These are phyloP conservation scores for Lophiotrema nucula DNA, from an alignment of 495 filamentous ascomycete genomes.

Conservation along the genomic window DNA sequence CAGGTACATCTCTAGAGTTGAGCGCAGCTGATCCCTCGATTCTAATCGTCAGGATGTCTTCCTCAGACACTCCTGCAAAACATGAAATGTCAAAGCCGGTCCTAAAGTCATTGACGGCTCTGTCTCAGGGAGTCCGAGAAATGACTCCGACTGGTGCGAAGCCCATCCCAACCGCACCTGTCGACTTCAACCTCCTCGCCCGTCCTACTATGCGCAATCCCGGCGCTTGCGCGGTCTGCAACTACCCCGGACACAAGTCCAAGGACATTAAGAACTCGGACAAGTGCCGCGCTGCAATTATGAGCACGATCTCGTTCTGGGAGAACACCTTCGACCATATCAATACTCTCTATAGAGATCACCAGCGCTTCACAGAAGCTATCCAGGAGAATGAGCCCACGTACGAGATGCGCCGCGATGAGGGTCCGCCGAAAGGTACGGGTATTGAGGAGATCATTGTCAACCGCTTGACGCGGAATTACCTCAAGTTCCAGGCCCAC, in stretches of 20 bases:
- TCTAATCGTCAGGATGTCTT: too few species aligned
- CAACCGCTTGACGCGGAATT: slow-evolving; percentile 8
- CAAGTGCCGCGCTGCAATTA: slow-evolving; percentile 14
- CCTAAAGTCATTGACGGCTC: background rate
- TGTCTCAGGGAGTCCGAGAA: slow-evolving; percentile 5
- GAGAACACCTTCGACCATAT: slow-evolving; percentile 5
- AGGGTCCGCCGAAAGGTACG: background rate
- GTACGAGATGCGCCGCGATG: slow-evolving; percentile 19
- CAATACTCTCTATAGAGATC: background rate
- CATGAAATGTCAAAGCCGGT: background rate
- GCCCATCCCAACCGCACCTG: background rate
- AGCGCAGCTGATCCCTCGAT: too few species aligned
- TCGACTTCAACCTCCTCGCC: slow-evolving; percentile 17
- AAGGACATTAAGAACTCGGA: background rate
- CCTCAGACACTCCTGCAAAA: too few species aligned
- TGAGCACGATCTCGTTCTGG: slow-evolving; percentile 20
- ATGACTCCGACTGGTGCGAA: slow-evolving; percentile 9
- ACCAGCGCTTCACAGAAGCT: slow-evolving; percentile 1
- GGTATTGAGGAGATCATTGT: slow-evolving; percentile 7
- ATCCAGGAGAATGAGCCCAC: slow-evolving; percentile 3
- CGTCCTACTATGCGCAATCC: slow-evolving; percentile 4
- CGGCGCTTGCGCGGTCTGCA: slow-evolving; percentile 9
- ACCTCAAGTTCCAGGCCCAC: slow-evolving; percentile 16
- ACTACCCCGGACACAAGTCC: slow-evolving; percentile 11
- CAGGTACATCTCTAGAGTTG: too few species aligned